phyloP scores from a whole-genome alignment of 2,329 filamentous ascomycete species.

The Aureobasidium mangrovei region DNA sequence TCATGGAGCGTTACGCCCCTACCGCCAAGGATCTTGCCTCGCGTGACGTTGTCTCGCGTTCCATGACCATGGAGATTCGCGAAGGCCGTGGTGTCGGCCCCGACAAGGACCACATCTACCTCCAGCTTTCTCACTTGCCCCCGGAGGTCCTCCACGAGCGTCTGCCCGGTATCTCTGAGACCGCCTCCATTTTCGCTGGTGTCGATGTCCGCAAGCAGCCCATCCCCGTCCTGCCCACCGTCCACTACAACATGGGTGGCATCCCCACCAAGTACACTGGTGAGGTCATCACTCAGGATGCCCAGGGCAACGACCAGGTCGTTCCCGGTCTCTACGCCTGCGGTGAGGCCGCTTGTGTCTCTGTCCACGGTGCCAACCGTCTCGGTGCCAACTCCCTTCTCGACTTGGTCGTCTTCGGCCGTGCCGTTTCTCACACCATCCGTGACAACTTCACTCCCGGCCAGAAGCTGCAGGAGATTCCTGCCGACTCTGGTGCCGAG shows the following conservation, averaged over 20 bases:
- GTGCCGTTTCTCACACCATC: slow-evolving; percentile 94
- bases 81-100: slow-evolving; percentile 94
- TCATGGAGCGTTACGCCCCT: slow-evolving; percentile 98
- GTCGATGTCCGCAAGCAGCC: slow-evolving; percentile 96
- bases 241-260: slow-evolving; percentile 99
- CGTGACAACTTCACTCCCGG: slow-evolving; percentile 87
- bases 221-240: slow-evolving; percentile 90
- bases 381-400: slow-evolving; percentile 97
- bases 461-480: slow-evolving; percentile 66
- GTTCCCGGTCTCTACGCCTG: slow-evolving; percentile 94
- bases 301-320: slow-evolving; percentile 78
- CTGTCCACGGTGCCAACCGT: slow-evolving; percentile 95
- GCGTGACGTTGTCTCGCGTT: slow-evolving; percentile 92
- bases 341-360: slow-evolving; percentile 94
- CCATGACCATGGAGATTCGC: slow-evolving; percentile 97
- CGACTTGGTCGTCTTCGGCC: slow-evolving; percentile 94
- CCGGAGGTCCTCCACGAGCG: slow-evolving; percentile 88
- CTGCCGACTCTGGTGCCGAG: slow-evolving; percentile 79
- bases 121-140: slow-evolving; percentile 92
- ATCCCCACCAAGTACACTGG: slow-evolving; percentile 96
- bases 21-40: slow-evolving; percentile 96
- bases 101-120: slow-evolving; percentile 97
- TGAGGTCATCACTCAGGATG: slow-evolving; percentile 85
- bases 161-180: slow-evolving; percentile 97
- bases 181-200: slow-evolving; percentile 91